Evolutionary conservation across 2,329 filamentous ascomycete genomes (phyloP).

Genomic region (Graphiopsis chlorocephala): DNA sequence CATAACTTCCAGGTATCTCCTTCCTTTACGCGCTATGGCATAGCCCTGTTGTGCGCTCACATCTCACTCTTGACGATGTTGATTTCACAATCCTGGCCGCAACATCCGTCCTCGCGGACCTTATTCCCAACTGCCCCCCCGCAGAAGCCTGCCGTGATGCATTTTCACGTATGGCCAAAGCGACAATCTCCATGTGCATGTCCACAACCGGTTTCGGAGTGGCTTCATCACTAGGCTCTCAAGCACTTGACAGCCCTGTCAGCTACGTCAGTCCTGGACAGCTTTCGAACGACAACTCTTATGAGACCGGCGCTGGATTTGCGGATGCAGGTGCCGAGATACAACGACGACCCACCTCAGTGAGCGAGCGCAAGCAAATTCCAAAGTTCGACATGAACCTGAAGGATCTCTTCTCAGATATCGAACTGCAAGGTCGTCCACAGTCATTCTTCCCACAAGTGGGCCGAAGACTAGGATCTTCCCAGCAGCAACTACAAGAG

Average conservation of each 20-base stretch:
- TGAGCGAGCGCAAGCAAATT: conserved; percentile 29
- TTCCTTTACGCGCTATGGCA: conserved; percentile 98
- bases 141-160: conserved; percentile 93
- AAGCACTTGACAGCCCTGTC: conserved; percentile 28
- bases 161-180: conserved; percentile 91
- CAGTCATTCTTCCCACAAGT: conserved; percentile 7
- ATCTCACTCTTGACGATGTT: conserved; percentile 90
- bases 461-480: not conserved
- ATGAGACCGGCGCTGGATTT: not conserved
- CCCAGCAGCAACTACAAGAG: conserved; percentile 23
- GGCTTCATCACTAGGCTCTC: conserved; percentile 30
- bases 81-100: conserved; percentile 93
- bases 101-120: conserved; percentile 84
- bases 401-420: conserved; percentile 50
- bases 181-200: conserved; percentile 91
- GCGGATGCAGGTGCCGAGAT: conserved; percentile 4
- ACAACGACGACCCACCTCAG: not conserved
- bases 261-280: conserved; percentile 26
- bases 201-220: conserved; percentile 77
- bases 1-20: conserved; percentile 62
- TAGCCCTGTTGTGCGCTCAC: conserved; percentile 80
- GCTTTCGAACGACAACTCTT: conserved; percentile 8
- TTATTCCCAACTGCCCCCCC: conserved; percentile 92
- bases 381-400: conserved; percentile 60
- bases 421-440: conserved; percentile 26